Evolutionary conservation across 164 flowering plant species (phyloP), one percentile per base, ranked within the genome.

Genomic region (Stephania japonica): DNA sequence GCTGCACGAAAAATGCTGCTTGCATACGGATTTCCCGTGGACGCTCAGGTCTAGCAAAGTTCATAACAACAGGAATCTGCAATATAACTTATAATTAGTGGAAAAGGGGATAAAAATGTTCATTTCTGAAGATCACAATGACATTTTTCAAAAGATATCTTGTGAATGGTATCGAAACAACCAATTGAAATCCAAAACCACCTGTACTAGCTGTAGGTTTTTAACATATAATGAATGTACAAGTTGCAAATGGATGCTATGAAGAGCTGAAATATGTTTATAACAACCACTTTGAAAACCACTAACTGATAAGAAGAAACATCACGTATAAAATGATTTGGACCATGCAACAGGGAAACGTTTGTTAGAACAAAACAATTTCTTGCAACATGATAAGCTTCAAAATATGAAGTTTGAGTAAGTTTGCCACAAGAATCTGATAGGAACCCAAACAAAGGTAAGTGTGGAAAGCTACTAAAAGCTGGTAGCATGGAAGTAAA

Each of bases 1-100:
- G 99, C 84, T 93, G 98, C 75, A 93, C 84, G 81, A 96, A 93
- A 80, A 79, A 88, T 70, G 99, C 99, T 72, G 99, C 97, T 78
- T 96, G 95, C 92, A 87, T 90, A 43, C 98, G 97, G 81, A 96
- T 79, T 80, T 96, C 99, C 26, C 93, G 89, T 8, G 95, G 87
- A 70, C 91, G 92, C 79, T 96, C 97, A 81, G 93, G 90, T 53
- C 77, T 85, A 0, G 97, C 95, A 84, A 96, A 90, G 76, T 87
- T 80, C 97, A 89, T 96, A 38, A 93, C 89, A 69, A 84, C 79
- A 77, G 98, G 98, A 73, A 96, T 89, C 99, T 96, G 85, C 59
- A 10, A 71, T 70, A 50, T 32, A 72, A 78, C 73, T 72, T 63
- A 63, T 69, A 75, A 72, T 61, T 12, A n/a, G 56, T 62, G 42